Conservation (phyloP, 2,329 filamentous ascomycete genomes). For the Tolypocladium ovalisporum region DNA sequence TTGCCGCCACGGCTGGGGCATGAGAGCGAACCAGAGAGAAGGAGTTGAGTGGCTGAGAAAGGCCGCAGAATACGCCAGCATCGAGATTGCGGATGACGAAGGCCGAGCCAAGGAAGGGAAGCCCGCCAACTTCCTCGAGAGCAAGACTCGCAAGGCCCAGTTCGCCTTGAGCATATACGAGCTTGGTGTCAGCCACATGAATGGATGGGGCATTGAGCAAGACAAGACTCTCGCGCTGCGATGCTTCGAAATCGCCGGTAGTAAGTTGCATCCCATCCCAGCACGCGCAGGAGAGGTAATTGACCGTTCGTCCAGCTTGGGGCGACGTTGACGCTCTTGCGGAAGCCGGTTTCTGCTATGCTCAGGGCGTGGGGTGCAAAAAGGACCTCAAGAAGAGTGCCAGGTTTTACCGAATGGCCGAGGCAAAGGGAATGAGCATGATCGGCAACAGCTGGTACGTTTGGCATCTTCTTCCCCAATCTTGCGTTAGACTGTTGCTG, state of each 20-base stretch:
- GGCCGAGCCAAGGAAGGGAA: conserved; percentile 53
- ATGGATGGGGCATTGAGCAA: conserved; percentile 93
- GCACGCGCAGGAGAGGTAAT: background rate
- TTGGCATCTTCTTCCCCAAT: background rate
- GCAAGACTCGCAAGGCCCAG: conserved; percentile 78
- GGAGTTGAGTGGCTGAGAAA: conserved; percentile 87
- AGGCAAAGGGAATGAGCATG: conserved; percentile 92
- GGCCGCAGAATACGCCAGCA: conserved; percentile 72
- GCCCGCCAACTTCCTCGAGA: conserved; percentile 53
- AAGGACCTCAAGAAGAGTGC: conserved; percentile 94
- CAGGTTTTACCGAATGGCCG: conserved; percentile 79
- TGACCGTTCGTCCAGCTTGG: conserved; percentile 48
- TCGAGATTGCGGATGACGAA: conserved; percentile 77
- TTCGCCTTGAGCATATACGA: conserved; percentile 96
- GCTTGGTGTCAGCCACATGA: conserved; percentile 91
- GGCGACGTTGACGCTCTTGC: conserved; percentile 89
- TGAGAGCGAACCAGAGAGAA: conserved; percentile 83
- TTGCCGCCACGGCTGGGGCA: conserved; percentile 94
- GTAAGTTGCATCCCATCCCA: conserved; percentile 31
- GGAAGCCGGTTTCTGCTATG: conserved; percentile 94
- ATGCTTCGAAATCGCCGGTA: conserved; percentile 93
- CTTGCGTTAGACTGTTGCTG: background rate
- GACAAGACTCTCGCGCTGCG: conserved; percentile 79
- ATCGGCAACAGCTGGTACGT: conserved; percentile 95
- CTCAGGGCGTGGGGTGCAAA: conserved; percentile 84